phyloP scores from a whole-genome alignment of 1,284 basidiomycete genomes.

The Laetiporus sulphureus region DNA sequence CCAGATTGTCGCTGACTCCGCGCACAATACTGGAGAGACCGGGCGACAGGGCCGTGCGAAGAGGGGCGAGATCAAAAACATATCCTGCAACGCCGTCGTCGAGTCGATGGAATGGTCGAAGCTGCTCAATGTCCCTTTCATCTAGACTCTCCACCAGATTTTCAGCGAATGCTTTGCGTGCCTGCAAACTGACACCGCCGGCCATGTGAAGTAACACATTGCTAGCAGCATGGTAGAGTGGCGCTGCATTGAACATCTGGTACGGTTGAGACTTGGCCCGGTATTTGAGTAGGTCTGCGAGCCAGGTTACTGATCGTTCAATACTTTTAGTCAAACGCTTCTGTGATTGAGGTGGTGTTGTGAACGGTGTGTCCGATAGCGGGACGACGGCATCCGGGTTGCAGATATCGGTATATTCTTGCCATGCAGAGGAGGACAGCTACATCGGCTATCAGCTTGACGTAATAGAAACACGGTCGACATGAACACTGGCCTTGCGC shows the following conservation, averaged over 20 bases:
- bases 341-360: slow-evolving; percentile 56
- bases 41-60: slow-evolving; percentile 30
- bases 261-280: too few species aligned
- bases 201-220: slow-evolving; percentile 63
- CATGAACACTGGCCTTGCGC: slow-evolving; percentile 43
- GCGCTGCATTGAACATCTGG: too few species aligned
- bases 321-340: slow-evolving; percentile 71
- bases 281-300: slow-evolving; percentile 43
- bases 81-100: slow-evolving; percentile 68
- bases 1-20: not conserved
- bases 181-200: slow-evolving; percentile 47
- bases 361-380: slow-evolving; percentile 64
- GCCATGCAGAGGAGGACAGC: slow-evolving; percentile 53
- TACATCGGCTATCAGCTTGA: slow-evolving; percentile 22
- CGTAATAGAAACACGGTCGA: not conserved
- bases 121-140: slow-evolving; percentile 44
- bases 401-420: slow-evolving; percentile 39
- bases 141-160: slow-evolving; percentile 51
- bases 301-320: slow-evolving; percentile 59
- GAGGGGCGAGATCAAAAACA: slow-evolving; percentile 55
- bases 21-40: not conserved
- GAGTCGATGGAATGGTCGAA: slow-evolving; percentile 46
- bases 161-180: slow-evolving; percentile 57
- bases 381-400: slow-evolving; percentile 69
- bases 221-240: slow-evolving; percentile 7